These are phyloP conservation scores for Lachnum nothofagi DNA, from an alignment of 2,329 filamentous ascomycete species.

Conservation along the genomic window DNA sequence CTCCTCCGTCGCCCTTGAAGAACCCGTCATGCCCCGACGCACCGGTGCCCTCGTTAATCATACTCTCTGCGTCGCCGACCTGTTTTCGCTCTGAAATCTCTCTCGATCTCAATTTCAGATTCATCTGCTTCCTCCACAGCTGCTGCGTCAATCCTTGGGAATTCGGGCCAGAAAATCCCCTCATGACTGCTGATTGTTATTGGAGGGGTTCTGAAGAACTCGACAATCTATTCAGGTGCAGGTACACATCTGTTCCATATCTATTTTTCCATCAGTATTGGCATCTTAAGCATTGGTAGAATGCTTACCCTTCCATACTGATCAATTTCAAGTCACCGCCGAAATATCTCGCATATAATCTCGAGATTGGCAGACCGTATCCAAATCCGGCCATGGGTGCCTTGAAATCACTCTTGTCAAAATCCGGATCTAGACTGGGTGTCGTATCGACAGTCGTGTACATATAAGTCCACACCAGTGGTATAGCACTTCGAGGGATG, in stretches of 20 bases:
- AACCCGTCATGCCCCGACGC: constrained; percentile 29
- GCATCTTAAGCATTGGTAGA: constrained; percentile 1
- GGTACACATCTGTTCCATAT: constrained; percentile 97
- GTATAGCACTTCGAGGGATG: constrained; percentile 87
- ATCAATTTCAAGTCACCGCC: constrained; percentile 95
- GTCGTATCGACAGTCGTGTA: constrained; percentile 98
- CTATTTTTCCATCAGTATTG: constrained; percentile 42
- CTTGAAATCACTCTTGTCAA: constrained; percentile 99
- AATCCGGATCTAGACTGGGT: constrained; percentile 90
- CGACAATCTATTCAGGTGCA: constrained; percentile 91
- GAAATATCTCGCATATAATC: constrained; percentile 94
- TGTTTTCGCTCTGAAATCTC: constrained; percentile 85
- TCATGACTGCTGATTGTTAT: constrained; percentile 81
- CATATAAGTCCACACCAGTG: constrained; percentile 99
- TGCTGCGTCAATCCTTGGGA: constrained; percentile 59
- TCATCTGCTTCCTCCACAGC: constrained; percentile 48
- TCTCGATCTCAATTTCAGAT: constrained; percentile 60
- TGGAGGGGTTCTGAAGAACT: constrained; percentile 94
- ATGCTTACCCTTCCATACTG: constrained; percentile 92
- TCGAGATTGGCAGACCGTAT: constrained; percentile 91
- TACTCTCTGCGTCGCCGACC: constrained; percentile 78
- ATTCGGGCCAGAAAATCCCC: constrained; percentile 40
- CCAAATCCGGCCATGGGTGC: constrained; percentile 98
- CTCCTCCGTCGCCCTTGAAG: constrained; percentile 31
- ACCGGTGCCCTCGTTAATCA: constrained; percentile 52